Base-by-base conservation (phyloP, 2,329 filamentous ascomycete species). In the Sarocladium oryzae region DNA sequence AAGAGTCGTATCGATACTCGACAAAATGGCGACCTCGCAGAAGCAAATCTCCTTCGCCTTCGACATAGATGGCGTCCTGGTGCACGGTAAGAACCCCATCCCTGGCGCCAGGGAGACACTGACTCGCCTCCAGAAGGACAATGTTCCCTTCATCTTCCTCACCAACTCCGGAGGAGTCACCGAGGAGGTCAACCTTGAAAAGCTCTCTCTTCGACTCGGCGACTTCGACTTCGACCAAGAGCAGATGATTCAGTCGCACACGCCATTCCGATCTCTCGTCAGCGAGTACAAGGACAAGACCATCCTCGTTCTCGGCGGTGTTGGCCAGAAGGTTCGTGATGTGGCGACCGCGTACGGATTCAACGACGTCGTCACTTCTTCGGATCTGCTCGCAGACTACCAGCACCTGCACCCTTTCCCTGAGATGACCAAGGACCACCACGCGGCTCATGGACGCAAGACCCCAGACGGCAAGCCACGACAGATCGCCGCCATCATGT, bases 111-210 rank as follows among this genome's bases (percentile, higher is more conserved):
- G 73, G 7, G 69, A 81, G 54, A 73, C 85, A 2, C 73, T 89
- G 15, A 63, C 69, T 9, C 73, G 76, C 52, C 77, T 89, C 10
- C 80, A 85, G 56, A 61, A 68, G n/a, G 71, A 80, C 51, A 65
- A 70, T 2, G 82, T 88, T 18, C 85, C 85, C 0, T 88, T 85
- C 70, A 85, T 89, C 60, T 77, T 89, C 43, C 74, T 89, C 51
- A 89, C 85, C 53, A 89, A 89, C 65, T 85, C 85, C 57, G 86
- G 86, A 41, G 86, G 85, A 38, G 81, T 80, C 57, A 79, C 79
- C 51, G 85, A 89, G 63, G 69, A 71, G 2, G 77, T 79, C 50
- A 77, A 85, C 45, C 79, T 85, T 30, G 70, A 70, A 15, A 79
- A 84, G 54, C 72, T 89, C 23, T 78, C 75, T 49, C 59, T 73